Base-by-base conservation (phyloP, 345 rosid genomes). In the Citrus inodora region DNA sequence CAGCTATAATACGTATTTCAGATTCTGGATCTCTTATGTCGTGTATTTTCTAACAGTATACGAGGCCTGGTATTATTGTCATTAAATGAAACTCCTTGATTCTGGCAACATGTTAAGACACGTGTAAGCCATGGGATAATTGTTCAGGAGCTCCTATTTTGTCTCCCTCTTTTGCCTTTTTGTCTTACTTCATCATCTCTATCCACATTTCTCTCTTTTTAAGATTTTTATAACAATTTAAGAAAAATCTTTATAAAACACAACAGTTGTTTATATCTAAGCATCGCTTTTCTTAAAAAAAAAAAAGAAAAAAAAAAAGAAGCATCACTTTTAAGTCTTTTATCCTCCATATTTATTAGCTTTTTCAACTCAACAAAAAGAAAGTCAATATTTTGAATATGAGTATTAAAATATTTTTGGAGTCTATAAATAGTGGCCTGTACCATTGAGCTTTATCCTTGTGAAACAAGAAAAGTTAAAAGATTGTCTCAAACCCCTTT, bases 391-490 rank as follows among this genome's bases (percentile, higher is more conserved):
- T 42, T 58, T 42, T 56, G 53, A 35, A 58, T 30, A 9, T 11
- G 13, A 0, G 48, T n/a, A 71, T 25, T 28, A 21, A 30, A 35
- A 11, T 56, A 53, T 64, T 55, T 55, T 64, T 28, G 35, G 59
- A 40, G 71, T 62, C 67, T 81, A 73, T 78, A 81, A 42, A 68
- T 60, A 37, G 40, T 53, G 74, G 51, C n/a, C n/a, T 37, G 67
- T 63, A 58, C 66, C 61, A 13, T 68, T 27, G 24, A 5, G 24
- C 55, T n/a, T 51, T 59, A 58, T 35, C 46, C 22, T 65, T 58
- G 64, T 55, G 74, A 51, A 69, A 35, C 62, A 68, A 80, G 86
- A 67, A 80, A 75, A 74, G 83, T 78, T 11, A 24, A 16, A 6
- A 4, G 76, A 70, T 70, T 75, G 74, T 71, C 82, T 62, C 70